phyloP scores from a whole-genome alignment of 2,329 filamentous ascomycete genomes.

The Tolypocladium paradoxum region DNA sequence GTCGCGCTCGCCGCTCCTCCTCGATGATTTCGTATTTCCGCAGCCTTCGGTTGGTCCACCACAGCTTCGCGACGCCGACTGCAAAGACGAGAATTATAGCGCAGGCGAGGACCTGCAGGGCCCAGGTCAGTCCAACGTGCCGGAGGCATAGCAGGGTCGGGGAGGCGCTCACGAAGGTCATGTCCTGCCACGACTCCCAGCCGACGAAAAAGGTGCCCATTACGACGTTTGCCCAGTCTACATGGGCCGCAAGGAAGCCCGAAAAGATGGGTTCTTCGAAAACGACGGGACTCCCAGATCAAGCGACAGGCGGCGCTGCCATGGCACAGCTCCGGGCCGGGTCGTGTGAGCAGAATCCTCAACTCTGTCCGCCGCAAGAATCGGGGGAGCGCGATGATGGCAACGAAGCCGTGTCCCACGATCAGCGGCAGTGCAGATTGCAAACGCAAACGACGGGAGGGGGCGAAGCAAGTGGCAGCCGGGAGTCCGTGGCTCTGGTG shows the following conservation, averaged over 20 bases:
- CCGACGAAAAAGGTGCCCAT: slow-evolving; percentile 47
- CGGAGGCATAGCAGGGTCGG: neutral
- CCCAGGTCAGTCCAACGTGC: neutral
- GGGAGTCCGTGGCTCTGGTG: slow-evolving; percentile 1
- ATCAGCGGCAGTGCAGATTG: neutral
- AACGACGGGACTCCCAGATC: neutral
- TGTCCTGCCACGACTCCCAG: slow-evolving; percentile 80
- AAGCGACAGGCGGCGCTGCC: neutral
- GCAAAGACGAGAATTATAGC: slow-evolving; percentile 61
- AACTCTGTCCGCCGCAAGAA: neutral
- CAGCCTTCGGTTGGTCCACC: slow-evolving; percentile 44
- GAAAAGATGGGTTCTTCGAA: neutral
- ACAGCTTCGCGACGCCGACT: slow-evolving; percentile 57
- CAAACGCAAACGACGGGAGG: neutral
- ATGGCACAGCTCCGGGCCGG: neutral
- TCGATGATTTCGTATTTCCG: slow-evolving; percentile 53
- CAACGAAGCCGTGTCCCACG: neutral
- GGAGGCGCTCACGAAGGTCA: slow-evolving; percentile 63
- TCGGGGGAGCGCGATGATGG: neutral
- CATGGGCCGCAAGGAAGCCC: neutral
- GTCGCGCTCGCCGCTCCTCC: slow-evolving; percentile 48
- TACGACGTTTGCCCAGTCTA: neutral
- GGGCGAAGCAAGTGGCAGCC: slow-evolving; percentile 2
- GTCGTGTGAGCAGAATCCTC: neutral
- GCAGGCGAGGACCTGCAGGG: slow-evolving; percentile 55